Evolutionary conservation across 768 basidiomycete species (phyloP), one percentile per base, ranked within the genome.

Genomic region (Boletus reticuloceps): DNA sequence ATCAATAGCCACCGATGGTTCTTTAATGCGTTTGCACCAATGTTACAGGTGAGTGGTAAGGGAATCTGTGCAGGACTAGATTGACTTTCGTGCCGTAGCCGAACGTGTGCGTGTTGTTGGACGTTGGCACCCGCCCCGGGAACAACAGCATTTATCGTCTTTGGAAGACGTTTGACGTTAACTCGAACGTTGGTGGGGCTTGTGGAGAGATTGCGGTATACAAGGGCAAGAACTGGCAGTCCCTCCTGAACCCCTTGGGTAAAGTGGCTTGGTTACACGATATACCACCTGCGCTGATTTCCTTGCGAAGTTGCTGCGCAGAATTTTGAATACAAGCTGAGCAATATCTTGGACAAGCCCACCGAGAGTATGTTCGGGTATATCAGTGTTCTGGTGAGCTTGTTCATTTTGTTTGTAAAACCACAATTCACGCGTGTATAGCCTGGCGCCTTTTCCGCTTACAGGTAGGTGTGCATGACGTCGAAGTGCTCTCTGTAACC

Each of bases 1-100:
- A 95, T 98, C 67, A 98, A 97, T 69, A 91, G 89, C 45, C 94
- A 97, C 64, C 79, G 95, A 46, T 98, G 95, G 95, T 96, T 95
- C 72, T 97, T 98, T 73, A 98, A 97, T 67, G 95, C 93, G 0
- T 91, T 98, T 68, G 89, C 82, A 0, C 79, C 86, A 1, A 75
- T 95, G 68, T 72, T 98, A 29, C 89, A 90, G 74, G 90, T 88
- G 40, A n/a, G 79, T 62, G 14, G 47, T 31, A n/a, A 20, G 17
- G 16, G 6, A 4, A 38, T 41, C 2, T 1, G 10, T 56, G 12
- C 10, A 56, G 14, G 40, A 22, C 31, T 51, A 17, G 11, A 31
- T 29, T 58, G 22, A 56, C 20, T 34, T 22, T 5, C 2, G 5
- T 56, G 9, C 19, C 27, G 16, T 59, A 90, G 89, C 89, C 94